Base-by-base conservation (phyloP, 768 basidiomycete species). In the Thelephora ganbajun region DNA sequence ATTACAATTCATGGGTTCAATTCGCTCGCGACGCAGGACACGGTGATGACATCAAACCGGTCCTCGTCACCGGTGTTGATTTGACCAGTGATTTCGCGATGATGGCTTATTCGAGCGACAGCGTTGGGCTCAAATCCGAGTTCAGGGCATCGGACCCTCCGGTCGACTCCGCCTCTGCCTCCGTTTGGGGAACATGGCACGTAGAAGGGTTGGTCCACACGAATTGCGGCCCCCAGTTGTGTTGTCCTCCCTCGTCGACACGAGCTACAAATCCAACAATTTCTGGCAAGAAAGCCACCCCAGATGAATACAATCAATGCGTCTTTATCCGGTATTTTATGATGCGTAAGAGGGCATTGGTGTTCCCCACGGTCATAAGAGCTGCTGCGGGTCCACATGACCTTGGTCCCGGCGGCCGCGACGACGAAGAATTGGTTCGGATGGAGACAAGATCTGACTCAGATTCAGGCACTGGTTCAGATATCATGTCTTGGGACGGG, bases 311-410 rank as follows among this genome's bases (percentile, higher is more conserved):
- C n/a, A n/a, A n/a, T n/a, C n/a, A n/a, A n/a, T n/a, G n/a, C n/a
- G n/a, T n/a, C n/a, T n/a, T n/a, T n/a, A n/a, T n/a, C n/a, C n/a
- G n/a, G n/a, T n/a, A n/a, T n/a, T n/a, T n/a, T n/a, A 20, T 36
- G 5, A 26, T 51, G 33, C 18, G 18, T 19, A 19, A 44, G 12
- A 33, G 50, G 12, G 3, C 19, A 19, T 19, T 11, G 18, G 3
- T 44, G 9, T 22, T 37, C 14, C 43, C 48, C 9, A 44, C 12
- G 5, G 47, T 33, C 33, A 43, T 51, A 6, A 43, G 45, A 30
- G 50, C 50, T 16, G 47, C 16, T 6, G 50, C 50, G n/a, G 50
- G 37, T n/a, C 42, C 48, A 9, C 30, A 51, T 7, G 43, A 48
- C 11, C 47, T 42, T 6, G 42, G 22, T 19, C 7, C 44, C 11